Base-by-base conservation (phyloP, 192 early-diverging fungal genomes). In the Pilobolus umbonatus region DNA sequence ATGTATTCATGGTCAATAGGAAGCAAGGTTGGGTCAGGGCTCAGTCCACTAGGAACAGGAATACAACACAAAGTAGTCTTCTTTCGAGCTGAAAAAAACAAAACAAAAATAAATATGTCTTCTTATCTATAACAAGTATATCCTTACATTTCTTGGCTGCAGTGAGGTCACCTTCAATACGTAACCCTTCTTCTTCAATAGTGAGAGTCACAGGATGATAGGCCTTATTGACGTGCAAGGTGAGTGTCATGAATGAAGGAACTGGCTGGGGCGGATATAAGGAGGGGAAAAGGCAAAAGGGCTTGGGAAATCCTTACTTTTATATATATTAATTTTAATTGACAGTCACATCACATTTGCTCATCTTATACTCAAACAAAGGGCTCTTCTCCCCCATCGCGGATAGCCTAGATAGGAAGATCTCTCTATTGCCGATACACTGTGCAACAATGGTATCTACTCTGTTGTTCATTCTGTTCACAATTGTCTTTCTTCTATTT, bases 151-250 rank as follows among this genome's bases (percentile, higher is more conserved):
- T 57, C 34, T 60, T 62, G 8, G 15, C 44, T 10, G 67, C 56
- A 36, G 43, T 69, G 2, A 42, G 31, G 49, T 69, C 67, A 3
- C 67, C 67, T 57, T 69, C 67, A 26, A 69, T 69, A 58, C 61
- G 67, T 12, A 69, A 52, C 24, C 61, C 61, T 49, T 60, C 56
- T 3, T 62, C 52, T 26, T 69, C 67, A 39, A 59, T 60, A 1
- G 67, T 55, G 1, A 69, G 38, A 1, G 52, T 22, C 1, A 69
- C 51, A n/a, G 51, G 55, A 15, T 64, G 61, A 22, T 30, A 43
- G 7, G 36, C 67, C 25, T 63, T 69, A 24, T 14, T 52, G 14
- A 45, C 38, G 30, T 21, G 14, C 8, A 65, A 26, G 19, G 56
- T 50, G 29, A 5, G 38, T 11, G 53, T n/a, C 55, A 64, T 64